Evolutionary conservation across 2,329 filamentous ascomycete genomes (phyloP).

Genomic region (Pseudogymnoascus sp.): DNA sequence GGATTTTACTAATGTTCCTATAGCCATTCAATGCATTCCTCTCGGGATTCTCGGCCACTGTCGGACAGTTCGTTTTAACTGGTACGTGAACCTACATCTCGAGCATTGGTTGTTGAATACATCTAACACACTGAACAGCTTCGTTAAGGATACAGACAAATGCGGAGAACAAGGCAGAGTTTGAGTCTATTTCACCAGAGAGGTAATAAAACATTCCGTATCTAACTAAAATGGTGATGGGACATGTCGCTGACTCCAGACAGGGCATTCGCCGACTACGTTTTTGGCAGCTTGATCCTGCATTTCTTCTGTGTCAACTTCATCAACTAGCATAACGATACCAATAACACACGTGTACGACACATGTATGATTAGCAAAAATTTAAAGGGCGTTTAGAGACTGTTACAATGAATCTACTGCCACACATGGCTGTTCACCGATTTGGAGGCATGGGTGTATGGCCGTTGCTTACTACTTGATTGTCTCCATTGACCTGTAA

Average conservation of each 20-base stretch:
- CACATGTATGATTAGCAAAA: conserved; percentile 9
- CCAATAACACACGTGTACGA: conserved; percentile 10
- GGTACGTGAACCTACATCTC: conserved; percentile 41
- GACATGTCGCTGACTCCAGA: conserved; percentile 15
- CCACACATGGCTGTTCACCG: neutral
- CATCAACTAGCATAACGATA: conserved; percentile 63
- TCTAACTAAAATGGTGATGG: neutral
- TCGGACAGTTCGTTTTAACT: conserved; percentile 95
- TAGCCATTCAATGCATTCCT: conserved; percentile 99
- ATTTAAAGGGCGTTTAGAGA: conserved; percentile 13
- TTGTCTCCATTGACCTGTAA: neutral
- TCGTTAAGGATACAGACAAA: conserved; percentile 88
- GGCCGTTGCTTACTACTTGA: too few species aligned
- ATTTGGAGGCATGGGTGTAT: neutral
- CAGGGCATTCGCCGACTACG: conserved; percentile 91
- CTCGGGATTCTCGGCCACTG: conserved; percentile 85
- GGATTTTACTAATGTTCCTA: conserved; percentile 14
- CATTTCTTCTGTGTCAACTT: conserved; percentile 99
- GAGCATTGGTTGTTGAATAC: conserved; percentile 2
- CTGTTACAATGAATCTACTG: neutral
- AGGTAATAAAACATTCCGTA: conserved; percentile 43
- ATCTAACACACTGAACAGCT: conserved; percentile 33
- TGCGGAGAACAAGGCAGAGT: conserved; percentile 69
- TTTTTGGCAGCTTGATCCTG: conserved; percentile 88
- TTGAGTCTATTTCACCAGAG: conserved; percentile 69